Percentiles rank a stretch among this genome's conserved stretches.
Evolutionary conservation across 192 early-diverging fungal species (phyloP).

Genomic region (Gonapodya prolifera): DNA sequence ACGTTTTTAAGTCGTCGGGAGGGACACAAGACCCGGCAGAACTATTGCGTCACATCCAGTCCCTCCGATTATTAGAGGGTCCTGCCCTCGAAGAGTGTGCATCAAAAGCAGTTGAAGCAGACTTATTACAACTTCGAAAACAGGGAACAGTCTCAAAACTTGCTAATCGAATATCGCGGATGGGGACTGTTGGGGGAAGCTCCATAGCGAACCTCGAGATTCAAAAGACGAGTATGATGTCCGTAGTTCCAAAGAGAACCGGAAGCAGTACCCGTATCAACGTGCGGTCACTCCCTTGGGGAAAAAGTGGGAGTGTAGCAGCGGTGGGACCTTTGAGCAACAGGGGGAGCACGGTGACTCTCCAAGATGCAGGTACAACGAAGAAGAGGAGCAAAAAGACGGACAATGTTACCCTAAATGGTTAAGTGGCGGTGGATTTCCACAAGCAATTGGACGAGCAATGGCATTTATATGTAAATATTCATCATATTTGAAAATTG

Average conservation of each 20-base stretch:
- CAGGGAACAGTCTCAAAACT: not conserved
- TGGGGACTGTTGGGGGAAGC: not conserved
- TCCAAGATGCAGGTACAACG: not conserved
- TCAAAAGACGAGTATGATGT: not conserved
- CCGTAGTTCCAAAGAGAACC: not conserved
- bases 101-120: not conserved
- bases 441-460: too few species aligned
- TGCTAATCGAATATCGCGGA: not conserved
- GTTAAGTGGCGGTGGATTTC: too few species aligned
- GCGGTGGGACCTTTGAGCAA: not conserved
- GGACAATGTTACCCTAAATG: too few species aligned
- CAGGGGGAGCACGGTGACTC: not conserved
- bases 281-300: not conserved
- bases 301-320: not conserved
- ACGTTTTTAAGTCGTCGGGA: not conserved
- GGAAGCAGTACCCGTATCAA: not conserved
- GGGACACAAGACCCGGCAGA: not conserved
- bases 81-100: not conserved
- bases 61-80: not conserved
- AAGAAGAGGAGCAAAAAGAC: not conserved
- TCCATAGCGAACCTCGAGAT: not conserved
- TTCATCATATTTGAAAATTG: too few species aligned
- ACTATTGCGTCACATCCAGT: not conserved
- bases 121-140: not conserved
- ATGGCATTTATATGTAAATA: too few species aligned